Base-by-base conservation (phyloP, 768 basidiomycete genomes). In the Tremella fuciformis region DNA sequence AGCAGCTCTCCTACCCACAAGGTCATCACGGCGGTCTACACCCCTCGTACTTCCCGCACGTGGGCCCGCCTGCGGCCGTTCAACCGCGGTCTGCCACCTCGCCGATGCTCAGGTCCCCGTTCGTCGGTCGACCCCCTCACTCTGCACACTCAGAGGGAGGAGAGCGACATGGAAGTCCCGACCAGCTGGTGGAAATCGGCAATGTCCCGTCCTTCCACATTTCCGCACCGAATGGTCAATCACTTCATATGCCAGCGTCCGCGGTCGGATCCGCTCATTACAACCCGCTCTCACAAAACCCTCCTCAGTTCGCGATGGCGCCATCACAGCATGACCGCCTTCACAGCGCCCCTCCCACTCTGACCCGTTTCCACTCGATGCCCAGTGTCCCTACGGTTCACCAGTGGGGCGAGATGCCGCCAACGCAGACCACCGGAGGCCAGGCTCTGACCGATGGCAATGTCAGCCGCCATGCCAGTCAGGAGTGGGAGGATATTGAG, bases 361-460 rank as follows among this genome's bases (percentile, higher is more conserved):
- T 72, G 21, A 58, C 65, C 22, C 55, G 70, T 3, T 72, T 67
- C 63, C 59, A 67, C 50, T 67, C 67, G n/a, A 41, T 63, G 22
- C 70, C 70, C 3, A 13, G 53, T 18, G 40, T 66, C 9, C 67
- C 70, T 0, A 66, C 65, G n/a, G 37, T 63, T 9, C 24, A 29
- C 18, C 29, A 24, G 25, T 64, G 62, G 67, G 47, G 22, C 15
- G 29, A 57, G 18, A 47, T 53, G 3, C 46, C 46, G 13, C 42
- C 26, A 13, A 56, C 13, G 11, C n/a, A n/a, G 21, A 44, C 47
- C 21, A 22, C 46, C 2, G 46, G 53, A 18, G 53, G 57, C 37
- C 58, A 63, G 26, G 46, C 53, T 34, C 58, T 59, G 19, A 53
- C 56, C 39, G 44, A 38, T 29, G 57, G 57, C 13, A 53, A 49